Percentiles rank a stretch among this genome's conserved stretches.
Evolutionary conservation across 2,329 filamentous ascomycete genomes (phyloP).

Genomic region (Myriosclerotinia curreyana): DNA sequence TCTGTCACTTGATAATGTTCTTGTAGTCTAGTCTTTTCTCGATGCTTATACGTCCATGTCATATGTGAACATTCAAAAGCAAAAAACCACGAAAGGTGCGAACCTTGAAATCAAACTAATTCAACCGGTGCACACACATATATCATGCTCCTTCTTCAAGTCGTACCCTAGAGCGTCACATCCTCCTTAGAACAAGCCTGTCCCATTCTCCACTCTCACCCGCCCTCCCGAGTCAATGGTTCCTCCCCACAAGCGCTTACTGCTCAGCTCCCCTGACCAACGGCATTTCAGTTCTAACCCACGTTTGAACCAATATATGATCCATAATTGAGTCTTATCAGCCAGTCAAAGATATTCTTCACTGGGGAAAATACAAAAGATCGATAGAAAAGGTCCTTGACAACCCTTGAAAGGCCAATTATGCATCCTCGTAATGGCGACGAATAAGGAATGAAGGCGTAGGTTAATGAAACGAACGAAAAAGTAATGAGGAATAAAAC

Average conservation of each 20-base stretch:
- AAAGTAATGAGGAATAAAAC: slow-evolving; percentile 18
- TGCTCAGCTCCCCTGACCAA: slow-evolving; percentile 4
- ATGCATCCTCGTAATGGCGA: slow-evolving; percentile 17
- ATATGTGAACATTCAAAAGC: neutral
- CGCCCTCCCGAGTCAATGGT: slow-evolving; percentile 15
- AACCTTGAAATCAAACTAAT: slow-evolving; percentile 1
- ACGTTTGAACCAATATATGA: neutral
- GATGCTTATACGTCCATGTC: neutral
- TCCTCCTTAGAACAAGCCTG: neutral
- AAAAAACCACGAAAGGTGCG: neutral
- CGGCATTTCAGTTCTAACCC: neutral
- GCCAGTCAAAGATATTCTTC: slow-evolving; percentile 4
- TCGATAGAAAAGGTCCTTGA: neutral
- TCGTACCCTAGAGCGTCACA: neutral
- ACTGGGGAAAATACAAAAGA: neutral
- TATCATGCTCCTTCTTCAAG: slow-evolving; percentile 16
- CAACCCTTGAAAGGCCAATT: neutral
- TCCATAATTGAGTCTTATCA: neutral
- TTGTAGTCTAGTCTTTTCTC: neutral
- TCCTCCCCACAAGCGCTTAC: slow-evolving; percentile 19
- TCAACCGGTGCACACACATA: slow-evolving; percentile 10
- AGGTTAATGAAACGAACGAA: slow-evolving; percentile 8
- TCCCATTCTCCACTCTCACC: slow-evolving; percentile 10
- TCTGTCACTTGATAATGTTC: neutral
- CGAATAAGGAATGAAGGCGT: slow-evolving; percentile 6